Conservation (phyloP, 495 filamentous ascomycete species). For the Cudoniella acicularis region DNA sequence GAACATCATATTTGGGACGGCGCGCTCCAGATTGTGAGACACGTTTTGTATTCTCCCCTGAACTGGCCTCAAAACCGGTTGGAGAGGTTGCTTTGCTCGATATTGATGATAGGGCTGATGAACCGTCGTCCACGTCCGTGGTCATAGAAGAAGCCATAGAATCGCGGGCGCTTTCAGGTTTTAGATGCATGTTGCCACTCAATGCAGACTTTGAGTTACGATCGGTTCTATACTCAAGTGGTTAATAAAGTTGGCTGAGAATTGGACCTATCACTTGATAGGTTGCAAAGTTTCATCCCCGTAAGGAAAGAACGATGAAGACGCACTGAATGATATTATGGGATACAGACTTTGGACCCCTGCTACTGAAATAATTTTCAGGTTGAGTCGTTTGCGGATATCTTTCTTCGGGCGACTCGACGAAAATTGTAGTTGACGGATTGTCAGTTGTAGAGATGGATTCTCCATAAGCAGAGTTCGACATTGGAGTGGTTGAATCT, state of each 20-base stretch:
- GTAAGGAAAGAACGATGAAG: slow-evolving; percentile 14
- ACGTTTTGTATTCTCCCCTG: slow-evolving; percentile 13
- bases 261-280: background rate
- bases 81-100: slow-evolving; percentile 58
- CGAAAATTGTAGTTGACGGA: slow-evolving; percentile 19
- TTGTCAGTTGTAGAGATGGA: slow-evolving; percentile 11
- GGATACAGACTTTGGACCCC: slow-evolving; percentile 6
- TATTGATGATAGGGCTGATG: slow-evolving; percentile 39
- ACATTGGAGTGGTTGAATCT: slow-evolving; percentile 22
- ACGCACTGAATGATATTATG: slow-evolving; percentile 13
- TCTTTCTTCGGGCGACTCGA: slow-evolving; percentile 18
- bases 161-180: slow-evolving; percentile 24
- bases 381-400: slow-evolving; percentile 6
- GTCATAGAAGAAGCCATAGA: slow-evolving; percentile 28
- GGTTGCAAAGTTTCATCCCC: slow-evolving; percentile 1
- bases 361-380: slow-evolving; percentile 2
- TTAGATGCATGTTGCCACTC: slow-evolving; percentile 23
- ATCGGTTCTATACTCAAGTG: slow-evolving; percentile 8
- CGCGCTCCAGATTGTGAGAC: slow-evolving; percentile 1
- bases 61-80: slow-evolving; percentile 37
- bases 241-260: slow-evolving; percentile 3
- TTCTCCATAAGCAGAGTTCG: slow-evolving; percentile 17
- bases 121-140: slow-evolving; percentile 42
- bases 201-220: slow-evolving; percentile 9
- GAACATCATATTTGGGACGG: slow-evolving; percentile 48